A percentile compares a stretch with the other conserved stretches of the same genome.
These are phyloP conservation scores for Arthrobotrys pseudoclavata DNA, from an alignment of 2,329 filamentous ascomycete species.

Conservation along the genomic window DNA sequence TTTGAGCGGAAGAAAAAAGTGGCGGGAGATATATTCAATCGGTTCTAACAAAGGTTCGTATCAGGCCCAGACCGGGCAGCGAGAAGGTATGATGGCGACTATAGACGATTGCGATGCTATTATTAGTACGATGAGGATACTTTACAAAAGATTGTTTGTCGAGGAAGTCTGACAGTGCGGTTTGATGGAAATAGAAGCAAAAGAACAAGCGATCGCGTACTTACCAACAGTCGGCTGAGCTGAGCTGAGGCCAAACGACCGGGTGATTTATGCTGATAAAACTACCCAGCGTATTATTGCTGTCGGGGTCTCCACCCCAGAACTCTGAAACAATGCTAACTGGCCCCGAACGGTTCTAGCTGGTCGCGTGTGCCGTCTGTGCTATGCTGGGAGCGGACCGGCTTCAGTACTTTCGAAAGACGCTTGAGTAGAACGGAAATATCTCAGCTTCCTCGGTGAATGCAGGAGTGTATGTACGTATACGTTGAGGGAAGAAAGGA, in stretches of 20 bases:
- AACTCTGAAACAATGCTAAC: slow-evolving; percentile 42
- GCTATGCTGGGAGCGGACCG: neutral
- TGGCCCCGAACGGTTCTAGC: slow-evolving; percentile 22
- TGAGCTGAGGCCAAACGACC: slow-evolving; percentile 47
- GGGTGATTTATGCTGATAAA: slow-evolving; percentile 46
- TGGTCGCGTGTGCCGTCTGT: slow-evolving; percentile 51
- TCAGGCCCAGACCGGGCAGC: slow-evolving; percentile 47
- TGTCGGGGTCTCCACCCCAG: slow-evolving; percentile 53
- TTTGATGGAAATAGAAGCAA: slow-evolving; percentile 2
- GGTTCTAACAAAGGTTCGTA: slow-evolving; percentile 20
- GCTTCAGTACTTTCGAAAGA: slow-evolving; percentile 4
- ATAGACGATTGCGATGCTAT: slow-evolving; percentile 63
- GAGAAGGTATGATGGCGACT: slow-evolving; percentile 17
- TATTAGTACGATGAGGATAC: slow-evolving; percentile 63
- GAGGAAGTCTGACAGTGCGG: slow-evolving; percentile 3
- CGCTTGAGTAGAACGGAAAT: neutral
- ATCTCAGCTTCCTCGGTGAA: neutral
- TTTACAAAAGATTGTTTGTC: slow-evolving; percentile 36
- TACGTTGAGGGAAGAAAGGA: slow-evolving; percentile 6
- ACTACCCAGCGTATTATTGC: slow-evolving; percentile 39
- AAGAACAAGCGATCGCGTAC: slow-evolving; percentile 51
- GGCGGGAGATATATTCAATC: slow-evolving; percentile 12
- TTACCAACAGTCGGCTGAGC: slow-evolving; percentile 55
- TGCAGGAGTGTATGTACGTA: slow-evolving; percentile 2
- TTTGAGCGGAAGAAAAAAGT: neutral